Percentiles rank a stretch among this genome's conserved stretches.
Conservation (phyloP, 73 alveolate genomes). For the Uronychia binucleata region DNA sequence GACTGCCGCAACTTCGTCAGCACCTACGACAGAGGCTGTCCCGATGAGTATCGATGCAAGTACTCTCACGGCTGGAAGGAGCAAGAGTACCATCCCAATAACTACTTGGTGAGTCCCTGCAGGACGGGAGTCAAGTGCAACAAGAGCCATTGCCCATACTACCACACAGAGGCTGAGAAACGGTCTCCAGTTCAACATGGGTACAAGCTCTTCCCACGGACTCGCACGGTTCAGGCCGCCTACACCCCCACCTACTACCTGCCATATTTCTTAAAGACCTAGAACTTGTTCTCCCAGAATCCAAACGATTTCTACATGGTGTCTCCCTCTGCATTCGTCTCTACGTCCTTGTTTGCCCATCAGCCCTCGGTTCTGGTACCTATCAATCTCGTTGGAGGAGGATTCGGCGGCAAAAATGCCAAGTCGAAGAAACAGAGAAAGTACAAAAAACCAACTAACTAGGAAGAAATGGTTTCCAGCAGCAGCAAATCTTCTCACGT, state of each 20-base stretch:
- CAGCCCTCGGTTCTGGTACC: not conserved
- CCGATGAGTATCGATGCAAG: constrained; percentile 60
- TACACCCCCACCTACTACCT: constrained; percentile 59
- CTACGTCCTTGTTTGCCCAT: not conserved
- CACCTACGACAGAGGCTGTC: constrained; percentile 72
- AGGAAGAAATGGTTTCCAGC: no score
- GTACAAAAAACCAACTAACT: no score
- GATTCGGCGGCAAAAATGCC: no score
- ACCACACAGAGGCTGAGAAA: constrained; percentile 58
- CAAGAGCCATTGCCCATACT: constrained; percentile 67
- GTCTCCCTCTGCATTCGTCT: not conserved
- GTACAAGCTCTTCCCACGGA: constrained; percentile 54
- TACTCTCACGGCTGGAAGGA: constrained; percentile 93
- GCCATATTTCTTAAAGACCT: constrained; percentile 19
- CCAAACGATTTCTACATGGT: not conserved
- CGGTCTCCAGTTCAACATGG: constrained; percentile 45
- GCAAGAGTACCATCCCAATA: constrained; percentile 85
- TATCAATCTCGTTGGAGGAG: not conserved
- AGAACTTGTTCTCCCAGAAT: not conserved
- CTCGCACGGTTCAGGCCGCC: constrained; percentile 22
- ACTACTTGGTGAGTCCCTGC: constrained; percentile 78
- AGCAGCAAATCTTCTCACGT: no score
- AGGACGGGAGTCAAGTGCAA: constrained; percentile 52
- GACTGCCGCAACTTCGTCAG: constrained; percentile 29
- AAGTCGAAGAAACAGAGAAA: no score